Evolutionary conservation across 305 asterid species (phyloP).

Genomic region (Coffea humblotiana): DNA sequence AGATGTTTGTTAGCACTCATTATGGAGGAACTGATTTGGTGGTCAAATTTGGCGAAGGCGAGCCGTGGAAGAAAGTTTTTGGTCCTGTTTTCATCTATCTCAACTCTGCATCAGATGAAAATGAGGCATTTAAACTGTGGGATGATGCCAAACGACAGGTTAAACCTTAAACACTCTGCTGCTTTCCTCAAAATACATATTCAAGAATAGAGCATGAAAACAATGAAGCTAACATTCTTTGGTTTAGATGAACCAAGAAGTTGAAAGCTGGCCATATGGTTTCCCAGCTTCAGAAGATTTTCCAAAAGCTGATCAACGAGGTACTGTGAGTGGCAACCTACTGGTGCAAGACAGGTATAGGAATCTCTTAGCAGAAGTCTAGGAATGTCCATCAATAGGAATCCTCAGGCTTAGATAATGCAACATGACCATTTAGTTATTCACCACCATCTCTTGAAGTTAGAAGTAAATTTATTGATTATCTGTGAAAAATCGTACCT

Average conservation of each 20-base stretch:
- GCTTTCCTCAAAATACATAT: not conserved
- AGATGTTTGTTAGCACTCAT: constrained; percentile 69
- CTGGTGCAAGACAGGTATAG: constrained; percentile 61
- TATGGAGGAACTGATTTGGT: constrained; percentile 70
- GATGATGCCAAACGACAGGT: constrained; percentile 71
- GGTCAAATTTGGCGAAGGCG: constrained; percentile 56
- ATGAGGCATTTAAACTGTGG: constrained; percentile 55
- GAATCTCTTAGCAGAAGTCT: too few species aligned
- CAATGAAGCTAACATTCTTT: not conserved
- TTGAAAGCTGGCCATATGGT: constrained; percentile 65
- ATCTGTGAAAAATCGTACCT: not conserved
- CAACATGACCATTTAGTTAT: not conserved
- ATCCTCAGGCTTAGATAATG: constrained; percentile 5
- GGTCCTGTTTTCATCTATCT: constrained; percentile 80
- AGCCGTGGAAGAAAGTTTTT: constrained; percentile 81
- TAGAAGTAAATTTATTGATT: not conserved
- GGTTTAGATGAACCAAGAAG: constrained; percentile 55
- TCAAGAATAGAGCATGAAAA: not conserved
- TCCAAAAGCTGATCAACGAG: constrained; percentile 55
- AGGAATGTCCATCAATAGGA: not conserved
- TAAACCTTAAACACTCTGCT: not conserved
- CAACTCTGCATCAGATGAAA: constrained; percentile 42
- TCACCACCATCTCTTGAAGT: constrained; percentile 8
- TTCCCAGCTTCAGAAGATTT: constrained; percentile 66
- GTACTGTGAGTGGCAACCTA: constrained; percentile 57